Evolutionary conservation across 192 early-diverging fungal genomes (phyloP).

Genomic region (Thamnidium elegans): DNA sequence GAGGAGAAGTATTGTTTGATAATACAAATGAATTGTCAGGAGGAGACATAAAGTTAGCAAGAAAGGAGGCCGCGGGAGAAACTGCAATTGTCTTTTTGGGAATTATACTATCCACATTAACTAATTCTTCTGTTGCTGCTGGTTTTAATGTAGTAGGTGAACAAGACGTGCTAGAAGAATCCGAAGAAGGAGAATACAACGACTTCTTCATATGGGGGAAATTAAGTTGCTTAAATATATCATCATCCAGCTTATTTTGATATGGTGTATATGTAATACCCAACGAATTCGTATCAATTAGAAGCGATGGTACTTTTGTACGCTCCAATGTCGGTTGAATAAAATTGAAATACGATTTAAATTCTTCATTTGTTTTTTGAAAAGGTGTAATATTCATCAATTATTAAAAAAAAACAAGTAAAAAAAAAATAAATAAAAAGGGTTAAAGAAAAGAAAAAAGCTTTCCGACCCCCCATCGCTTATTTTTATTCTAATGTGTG

Average conservation of each 20-base stretch:
- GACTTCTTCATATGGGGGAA: conserved; percentile 1
- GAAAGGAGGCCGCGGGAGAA: conserved; percentile 37
- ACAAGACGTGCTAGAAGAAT: neutral
- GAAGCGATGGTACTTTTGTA: neutral
- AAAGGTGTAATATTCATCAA: neutral
- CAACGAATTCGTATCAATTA: conserved; percentile 9
- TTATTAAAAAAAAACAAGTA: neutral
- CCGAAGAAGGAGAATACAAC: neutral
- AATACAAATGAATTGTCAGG: neutral
- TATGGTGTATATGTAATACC: conserved; percentile 2
- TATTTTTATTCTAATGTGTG: conserved; percentile 7
- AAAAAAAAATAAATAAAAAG: neutral
- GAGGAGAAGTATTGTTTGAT: conserved; percentile 33
- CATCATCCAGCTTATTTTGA: conserved; percentile 4
- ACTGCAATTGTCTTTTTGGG: neutral
- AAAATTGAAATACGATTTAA: neutral
- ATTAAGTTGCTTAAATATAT: conserved; percentile 9
- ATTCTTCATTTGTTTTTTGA: neutral
- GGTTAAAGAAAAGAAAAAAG: neutral
- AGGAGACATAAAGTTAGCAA: conserved; percentile 34
- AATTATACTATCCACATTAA: too few species aligned
- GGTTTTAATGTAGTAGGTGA: neutral
- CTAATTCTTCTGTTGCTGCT: neutral
- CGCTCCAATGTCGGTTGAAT: neutral
- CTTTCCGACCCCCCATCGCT: neutral